Base-by-base conservation (phyloP, 164 flowering plant genomes). In the Chimonanthus praecox region DNA sequence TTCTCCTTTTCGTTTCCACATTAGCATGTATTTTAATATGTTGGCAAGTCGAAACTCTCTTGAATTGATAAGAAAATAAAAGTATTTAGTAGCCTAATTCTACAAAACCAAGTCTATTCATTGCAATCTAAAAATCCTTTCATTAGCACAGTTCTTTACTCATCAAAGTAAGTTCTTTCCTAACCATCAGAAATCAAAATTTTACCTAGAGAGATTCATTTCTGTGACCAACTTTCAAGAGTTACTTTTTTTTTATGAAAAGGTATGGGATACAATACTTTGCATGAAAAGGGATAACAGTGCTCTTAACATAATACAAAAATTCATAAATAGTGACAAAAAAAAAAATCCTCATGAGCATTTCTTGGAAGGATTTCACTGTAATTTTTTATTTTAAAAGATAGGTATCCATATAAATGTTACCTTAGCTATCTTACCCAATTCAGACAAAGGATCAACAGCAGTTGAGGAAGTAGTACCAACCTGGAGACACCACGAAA, bases 381-480 rank as follows among this genome's bases (percentile, higher is more conserved):
- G 58, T 51, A 20, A n/a, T 62, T 16, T 62, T 62, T 13, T 33
- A 33, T 33, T 33, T 33, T 33, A 33, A 33, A 33, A 33, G 16
- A 62, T 33, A 44, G 21, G 5, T 50, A 7, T 4, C 49, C n/a
- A 11, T 43, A 46, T 61, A 73, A 15, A 15, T 4, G 43, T 78
- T 73, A 94, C 98, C 94, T 91, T 89, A 47, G 97, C 82, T 73
- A 91, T 85, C 77, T 82, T 86, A 73, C 90, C 94, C 69, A 94
- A 76, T 61, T 78, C 85, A 78, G 65, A 81, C 81, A 94, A 81
- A 47, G 97, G 98, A 84, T 94, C 98, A 81, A 91, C 89, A 64
- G 97, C 95, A 46, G 98, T 87, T 71, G 98, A 94, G 51, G 97
- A 92, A 69, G 98, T 94, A 68, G 94, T 94, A 48, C 98, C 98